Conservation (phyloP, 805 yeast species). For the Wickerhamiella cacticola region DNA sequence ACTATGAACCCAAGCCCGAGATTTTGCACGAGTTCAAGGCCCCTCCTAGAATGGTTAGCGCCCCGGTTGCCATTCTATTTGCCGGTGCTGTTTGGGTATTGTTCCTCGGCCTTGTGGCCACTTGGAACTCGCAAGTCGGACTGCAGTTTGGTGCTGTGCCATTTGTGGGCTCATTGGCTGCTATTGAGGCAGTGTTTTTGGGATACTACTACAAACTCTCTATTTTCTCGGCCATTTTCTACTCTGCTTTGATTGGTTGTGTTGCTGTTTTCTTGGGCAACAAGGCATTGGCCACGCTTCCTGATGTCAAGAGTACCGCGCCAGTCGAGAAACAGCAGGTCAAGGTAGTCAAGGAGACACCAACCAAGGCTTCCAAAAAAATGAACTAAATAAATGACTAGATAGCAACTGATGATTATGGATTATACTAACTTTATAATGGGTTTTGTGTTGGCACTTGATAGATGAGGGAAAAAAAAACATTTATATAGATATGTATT, state of each 20-base stretch:
- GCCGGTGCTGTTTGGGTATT: conserved; percentile 35
- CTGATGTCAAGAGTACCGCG: background rate
- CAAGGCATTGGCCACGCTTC: conserved; percentile 31
- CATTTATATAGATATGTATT: too few species aligned
- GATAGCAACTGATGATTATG: background rate
- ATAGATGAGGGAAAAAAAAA: too few species aligned
- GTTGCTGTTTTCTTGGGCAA: conserved; percentile 52
- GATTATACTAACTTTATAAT: background rate
- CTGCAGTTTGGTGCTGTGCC: conserved; percentile 28
- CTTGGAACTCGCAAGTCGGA: conserved; percentile 31
- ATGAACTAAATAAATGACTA: background rate
- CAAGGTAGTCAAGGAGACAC: background rate
- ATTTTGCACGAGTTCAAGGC: conserved; percentile 50
- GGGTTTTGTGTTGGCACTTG: too few species aligned
- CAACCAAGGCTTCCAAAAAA: background rate
- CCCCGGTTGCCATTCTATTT: conserved; percentile 42
- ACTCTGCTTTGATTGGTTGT: conserved; percentile 38
- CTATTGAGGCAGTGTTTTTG: conserved; percentile 43
- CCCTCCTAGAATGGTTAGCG: conserved; percentile 42
- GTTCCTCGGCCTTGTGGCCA: conserved; percentile 34
- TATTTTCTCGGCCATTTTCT: conserved; percentile 46
- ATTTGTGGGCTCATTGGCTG: conserved; percentile 38
- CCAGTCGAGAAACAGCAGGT: background rate
- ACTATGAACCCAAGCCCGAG: conserved; percentile 41
- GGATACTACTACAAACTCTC: conserved; percentile 48